A percentile compares a stretch with the other conserved stretches of the same genome.
These are phyloP conservation scores for Xylaria sp. DNA, from an alignment of 495 filamentous ascomycete species.

Conservation along the genomic window DNA sequence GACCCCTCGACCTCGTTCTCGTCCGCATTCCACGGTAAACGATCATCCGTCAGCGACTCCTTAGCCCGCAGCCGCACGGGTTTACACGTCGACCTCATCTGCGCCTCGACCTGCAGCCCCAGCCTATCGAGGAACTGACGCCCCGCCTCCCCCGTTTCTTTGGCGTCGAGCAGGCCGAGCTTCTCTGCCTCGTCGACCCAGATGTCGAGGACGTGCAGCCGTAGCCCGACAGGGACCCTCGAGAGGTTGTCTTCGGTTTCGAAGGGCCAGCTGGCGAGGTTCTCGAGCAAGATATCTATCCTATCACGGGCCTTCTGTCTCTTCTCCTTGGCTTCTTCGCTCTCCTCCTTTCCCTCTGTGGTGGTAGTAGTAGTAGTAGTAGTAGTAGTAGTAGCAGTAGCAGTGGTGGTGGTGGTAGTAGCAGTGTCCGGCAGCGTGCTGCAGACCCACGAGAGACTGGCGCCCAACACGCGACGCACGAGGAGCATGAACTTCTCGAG, in stretches of 20 bases:
- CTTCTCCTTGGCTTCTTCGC: constrained; percentile 40
- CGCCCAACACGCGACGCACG: constrained; percentile 75
- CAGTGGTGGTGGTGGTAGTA: too few species aligned
- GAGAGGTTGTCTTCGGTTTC: constrained; percentile 47
- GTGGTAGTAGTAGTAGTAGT: too few species aligned
- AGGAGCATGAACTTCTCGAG: constrained; percentile 94
- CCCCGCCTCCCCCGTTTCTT: constrained; percentile 43
- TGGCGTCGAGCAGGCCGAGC: constrained; percentile 60
- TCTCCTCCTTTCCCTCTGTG: constrained; percentile 29
- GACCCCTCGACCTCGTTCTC: constrained; percentile 35
- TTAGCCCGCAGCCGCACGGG: constrained; percentile 72
- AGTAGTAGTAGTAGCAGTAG: too few species aligned
- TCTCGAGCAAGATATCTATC: constrained; percentile 45
- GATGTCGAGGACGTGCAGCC: constrained; percentile 88
- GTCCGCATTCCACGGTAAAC: constrained; percentile 62
- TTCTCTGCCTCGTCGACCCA: constrained; percentile 88
- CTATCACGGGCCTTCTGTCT: constrained; percentile 26
- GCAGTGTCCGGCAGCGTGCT: constrained; percentile 34
- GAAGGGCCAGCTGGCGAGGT: constrained; percentile 54
- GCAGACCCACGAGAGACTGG: constrained; percentile 67
- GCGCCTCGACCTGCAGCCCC: constrained; percentile 45
- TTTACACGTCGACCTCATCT: constrained; percentile 67
- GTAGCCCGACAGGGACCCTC: constrained; percentile 75
- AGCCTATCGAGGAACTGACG: constrained; percentile 46
- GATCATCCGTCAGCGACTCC: constrained; percentile 77